phyloP scores from a whole-genome alignment of 305 asterid genomes.

The Ajuga reptans region DNA sequence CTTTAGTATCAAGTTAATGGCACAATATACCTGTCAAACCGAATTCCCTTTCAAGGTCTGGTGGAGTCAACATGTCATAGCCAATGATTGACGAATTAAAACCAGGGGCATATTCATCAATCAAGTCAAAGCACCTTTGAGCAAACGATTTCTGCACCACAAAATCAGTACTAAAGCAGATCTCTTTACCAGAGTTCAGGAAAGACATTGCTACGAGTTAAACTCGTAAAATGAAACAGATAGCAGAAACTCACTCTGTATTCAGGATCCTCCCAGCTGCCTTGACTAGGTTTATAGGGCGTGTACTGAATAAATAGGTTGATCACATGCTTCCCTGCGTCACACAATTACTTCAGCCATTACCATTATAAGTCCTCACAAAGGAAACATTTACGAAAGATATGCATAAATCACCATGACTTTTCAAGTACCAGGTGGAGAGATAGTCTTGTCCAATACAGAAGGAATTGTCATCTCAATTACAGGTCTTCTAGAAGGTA shows the following conservation, averaged over 20 bases:
- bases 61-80: slow-evolving; percentile 95
- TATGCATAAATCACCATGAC: slow-evolving; percentile 9
- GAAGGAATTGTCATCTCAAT: slow-evolving; percentile 99
- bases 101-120: slow-evolving; percentile 90
- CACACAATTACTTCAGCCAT: slow-evolving; percentile 18
- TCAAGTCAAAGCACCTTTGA: slow-evolving; percentile 61
- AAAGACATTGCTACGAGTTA: background rate
- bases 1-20: background rate
- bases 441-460: slow-evolving; percentile 70
- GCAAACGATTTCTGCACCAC: slow-evolving; percentile 63
- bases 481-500: slow-evolving; percentile 73
- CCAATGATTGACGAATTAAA: slow-evolving; percentile 72
- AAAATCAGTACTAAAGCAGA: background rate
- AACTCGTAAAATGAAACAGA: slow-evolving; percentile 1
- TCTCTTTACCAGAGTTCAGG: background rate
- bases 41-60: slow-evolving; percentile 78
- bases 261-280: slow-evolving; percentile 84
- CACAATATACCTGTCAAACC: slow-evolving; percentile 70
- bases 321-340: slow-evolving; percentile 76
- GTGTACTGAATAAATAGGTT: slow-evolving; percentile 91
- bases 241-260: slow-evolving; percentile 49
- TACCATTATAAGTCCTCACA: background rate
- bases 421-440: slow-evolving; percentile 62
- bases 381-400: slow-evolving; percentile 5
- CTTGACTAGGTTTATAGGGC: slow-evolving; percentile 79